A percentile compares a stretch with the other conserved stretches of the same genome.
Evolutionary conservation across 192 early-diverging fungal species (phyloP).

Genomic region (Chytriomyces sp.): DNA sequence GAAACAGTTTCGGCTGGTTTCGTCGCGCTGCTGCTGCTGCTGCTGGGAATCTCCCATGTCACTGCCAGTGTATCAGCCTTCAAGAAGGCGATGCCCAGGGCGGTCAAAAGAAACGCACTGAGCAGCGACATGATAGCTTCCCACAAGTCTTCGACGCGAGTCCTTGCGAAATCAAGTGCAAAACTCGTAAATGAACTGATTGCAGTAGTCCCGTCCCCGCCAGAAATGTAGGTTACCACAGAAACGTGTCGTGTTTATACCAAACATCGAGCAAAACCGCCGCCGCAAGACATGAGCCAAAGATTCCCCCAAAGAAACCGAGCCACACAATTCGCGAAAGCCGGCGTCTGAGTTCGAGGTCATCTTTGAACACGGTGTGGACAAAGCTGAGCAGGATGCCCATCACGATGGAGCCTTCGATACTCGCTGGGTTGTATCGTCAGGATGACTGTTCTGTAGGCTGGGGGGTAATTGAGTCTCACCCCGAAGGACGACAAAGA

Average conservation of each 20-base stretch:
- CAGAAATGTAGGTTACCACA: constrained; percentile 39
- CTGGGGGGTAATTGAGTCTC: not conserved
- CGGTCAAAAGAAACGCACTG: constrained; percentile 75
- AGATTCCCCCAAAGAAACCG: constrained; percentile 70
- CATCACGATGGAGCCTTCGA: constrained; percentile 86
- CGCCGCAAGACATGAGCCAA: constrained; percentile 71
- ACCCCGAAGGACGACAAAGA: constrained; percentile 54
- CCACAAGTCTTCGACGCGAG: constrained; percentile 68
- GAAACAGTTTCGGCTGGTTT: not conserved
- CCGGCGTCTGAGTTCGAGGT: not conserved
- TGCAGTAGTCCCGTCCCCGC: not conserved
- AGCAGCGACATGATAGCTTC: constrained; percentile 85
- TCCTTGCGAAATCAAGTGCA: not conserved
- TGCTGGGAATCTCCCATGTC: constrained; percentile 65
- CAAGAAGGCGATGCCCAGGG: constrained; percentile 84
- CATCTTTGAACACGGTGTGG: constrained; percentile 12
- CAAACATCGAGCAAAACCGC: constrained; percentile 79
- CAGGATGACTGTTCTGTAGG: too few relatives aligned
- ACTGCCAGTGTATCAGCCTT: constrained; percentile 72
- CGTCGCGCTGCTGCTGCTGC: too few relatives aligned
- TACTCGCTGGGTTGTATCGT: not conserved
- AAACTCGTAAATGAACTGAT: not conserved
- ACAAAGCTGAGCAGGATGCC: constrained; percentile 84
- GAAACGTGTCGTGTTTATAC: constrained; percentile 57
- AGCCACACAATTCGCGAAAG: constrained; percentile 66